Conservation (phyloP, 2,329 filamentous ascomycete genomes). For the Balansia obtecta region DNA sequence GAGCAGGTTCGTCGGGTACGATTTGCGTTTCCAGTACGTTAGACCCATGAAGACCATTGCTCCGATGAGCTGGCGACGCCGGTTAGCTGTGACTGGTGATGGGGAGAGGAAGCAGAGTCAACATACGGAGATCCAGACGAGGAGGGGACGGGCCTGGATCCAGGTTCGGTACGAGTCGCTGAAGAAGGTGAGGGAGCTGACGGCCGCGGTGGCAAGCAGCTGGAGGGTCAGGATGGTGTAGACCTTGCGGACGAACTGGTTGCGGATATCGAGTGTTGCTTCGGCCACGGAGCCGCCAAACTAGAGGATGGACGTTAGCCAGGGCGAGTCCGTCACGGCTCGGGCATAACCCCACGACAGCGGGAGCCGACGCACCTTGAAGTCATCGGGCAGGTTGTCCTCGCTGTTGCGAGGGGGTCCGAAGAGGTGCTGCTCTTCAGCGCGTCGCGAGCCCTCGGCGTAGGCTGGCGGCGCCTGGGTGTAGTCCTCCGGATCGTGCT, state of each 20-base stretch:
- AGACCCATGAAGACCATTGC: constrained; percentile 74
- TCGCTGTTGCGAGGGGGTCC: constrained; percentile 65
- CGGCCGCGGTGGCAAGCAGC: constrained; percentile 67
- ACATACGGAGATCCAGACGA: constrained; percentile 72
- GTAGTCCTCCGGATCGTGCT: constrained; percentile 74
- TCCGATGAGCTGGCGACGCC: constrained; percentile 50
- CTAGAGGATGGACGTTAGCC: constrained; percentile 26
- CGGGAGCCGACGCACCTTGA: constrained; percentile 53
- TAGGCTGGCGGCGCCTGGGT: constrained; percentile 78
- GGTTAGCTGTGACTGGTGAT: constrained; percentile 7
- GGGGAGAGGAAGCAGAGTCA: not conserved
- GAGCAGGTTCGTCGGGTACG: constrained; percentile 85
- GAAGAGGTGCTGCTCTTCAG: constrained; percentile 45
- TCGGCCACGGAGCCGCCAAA: constrained; percentile 90
- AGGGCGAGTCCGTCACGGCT: not conserved
- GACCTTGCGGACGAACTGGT: constrained; percentile 95
- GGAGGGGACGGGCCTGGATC: constrained; percentile 73
- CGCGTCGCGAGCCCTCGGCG: constrained; percentile 39
- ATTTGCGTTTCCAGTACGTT: constrained; percentile 93
- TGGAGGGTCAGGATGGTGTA: constrained; percentile 97
- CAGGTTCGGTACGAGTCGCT: constrained; percentile 66
- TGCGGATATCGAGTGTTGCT: constrained; percentile 87
- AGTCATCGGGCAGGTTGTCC: constrained; percentile 92
- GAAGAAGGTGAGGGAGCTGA: constrained; percentile 80
- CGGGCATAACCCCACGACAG: not conserved